Evolutionary conservation across 345 rosid genomes (phyloP), one percentile per base, ranked within the genome.

Genomic region (Carallia pectinifolia): DNA sequence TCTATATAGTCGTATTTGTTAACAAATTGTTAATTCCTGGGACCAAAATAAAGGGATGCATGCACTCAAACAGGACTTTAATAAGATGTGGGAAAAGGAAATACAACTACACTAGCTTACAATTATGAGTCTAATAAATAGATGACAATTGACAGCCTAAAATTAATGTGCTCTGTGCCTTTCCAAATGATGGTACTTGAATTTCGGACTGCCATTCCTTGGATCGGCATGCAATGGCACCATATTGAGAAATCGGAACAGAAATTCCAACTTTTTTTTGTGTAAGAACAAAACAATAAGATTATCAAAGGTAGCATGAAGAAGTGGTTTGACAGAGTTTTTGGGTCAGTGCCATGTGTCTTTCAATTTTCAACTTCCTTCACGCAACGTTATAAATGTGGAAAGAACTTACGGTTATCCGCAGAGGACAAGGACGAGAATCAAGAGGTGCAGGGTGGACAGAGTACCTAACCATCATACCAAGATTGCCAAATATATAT

Each of bases 171-270:
- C 34, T 53, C 34, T 53, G 68, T 53, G 55, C 74, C 53, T 71
- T 70, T 71, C 36, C 7, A 58, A 31, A 47, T 44, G 58, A 47
- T 58, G 60, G 60, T 56, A 56, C n/a, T 30, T 53, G 47, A 63
- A 64, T 64, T 64, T 70, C 38, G 53, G 74, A 39, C 62, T 70
- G 74, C 62, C 74, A 70, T 64, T 56, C 75, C 36, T 23, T 39
- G 70, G 76, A 59, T 50, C 19, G 61, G 58, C 60, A 56, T 72
- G 59, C 70, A 44, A 19, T 61, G 36, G 40, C 66, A 31, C 39
- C 29, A 17, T 15, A 62, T 72, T 58, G 58, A 40, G 58, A 58
- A 55, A 44, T 72, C 58, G 33, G 6, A 33, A 36, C 70, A 44
- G 76, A 65, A 69, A 65, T 58, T 72, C 61, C 48, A 66, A 44